These are phyloP conservation scores for Trichoderma afroharzianum DNA, from an alignment of 2,329 filamentous ascomycete genomes.

Conservation along the genomic window DNA sequence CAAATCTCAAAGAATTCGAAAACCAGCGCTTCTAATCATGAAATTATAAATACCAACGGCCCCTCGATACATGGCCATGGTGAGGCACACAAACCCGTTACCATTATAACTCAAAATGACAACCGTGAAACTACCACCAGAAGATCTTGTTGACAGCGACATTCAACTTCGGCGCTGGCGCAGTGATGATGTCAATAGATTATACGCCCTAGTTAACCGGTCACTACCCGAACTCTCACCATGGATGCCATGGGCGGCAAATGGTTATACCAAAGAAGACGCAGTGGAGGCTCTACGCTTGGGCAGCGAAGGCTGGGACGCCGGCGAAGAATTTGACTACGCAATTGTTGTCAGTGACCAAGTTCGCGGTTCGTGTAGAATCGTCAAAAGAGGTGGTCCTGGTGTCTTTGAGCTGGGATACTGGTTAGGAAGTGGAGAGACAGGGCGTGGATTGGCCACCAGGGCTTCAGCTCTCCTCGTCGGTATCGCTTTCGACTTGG, in stretches of 20 bases:
- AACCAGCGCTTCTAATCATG: background rate
- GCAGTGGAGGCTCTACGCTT: conserved; percentile 15
- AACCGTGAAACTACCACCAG: background rate
- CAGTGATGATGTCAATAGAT: background rate
- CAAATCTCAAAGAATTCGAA: background rate
- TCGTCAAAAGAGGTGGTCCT: conserved; percentile 9
- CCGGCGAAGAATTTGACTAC: conserved; percentile 17
- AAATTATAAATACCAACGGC: background rate
- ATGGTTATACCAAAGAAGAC: conserved; percentile 17
- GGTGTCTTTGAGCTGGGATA: conserved; percentile 21
- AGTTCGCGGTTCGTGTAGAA: conserved; percentile 18
- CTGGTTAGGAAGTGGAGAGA: conserved; percentile 21
- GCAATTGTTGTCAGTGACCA: conserved; percentile 16
- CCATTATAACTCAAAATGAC: background rate
- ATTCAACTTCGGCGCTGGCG: conserved; percentile 21
- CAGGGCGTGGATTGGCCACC: conserved; percentile 21
- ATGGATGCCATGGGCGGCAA: conserved; percentile 18
- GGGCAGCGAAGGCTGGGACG: conserved; percentile 15
- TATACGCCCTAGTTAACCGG: conserved; percentile 13
- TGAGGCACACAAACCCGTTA: background rate
- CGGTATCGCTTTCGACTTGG: conserved; percentile 18
- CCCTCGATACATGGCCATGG: background rate
- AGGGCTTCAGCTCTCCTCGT: conserved; percentile 19
- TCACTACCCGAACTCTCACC: conserved; percentile 19
- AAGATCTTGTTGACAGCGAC: conserved; percentile 18